Evolutionary conservation across 345 rosid genomes (phyloP).

Genomic region (Litchi chinensis): DNA sequence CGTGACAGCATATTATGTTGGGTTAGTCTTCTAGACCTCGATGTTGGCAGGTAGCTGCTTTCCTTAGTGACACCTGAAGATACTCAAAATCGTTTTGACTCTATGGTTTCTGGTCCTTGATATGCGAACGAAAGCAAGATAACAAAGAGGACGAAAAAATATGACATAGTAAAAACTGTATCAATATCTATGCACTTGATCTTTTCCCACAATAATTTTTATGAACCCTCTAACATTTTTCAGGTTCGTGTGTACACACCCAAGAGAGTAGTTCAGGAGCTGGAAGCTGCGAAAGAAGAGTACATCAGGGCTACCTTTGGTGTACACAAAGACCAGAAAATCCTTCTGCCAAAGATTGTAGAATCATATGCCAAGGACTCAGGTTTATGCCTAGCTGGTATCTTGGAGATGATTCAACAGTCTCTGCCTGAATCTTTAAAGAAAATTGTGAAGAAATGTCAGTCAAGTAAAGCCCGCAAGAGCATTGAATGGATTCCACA

Average conservation of each 20-base stretch:
- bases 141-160: background rate
- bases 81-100: no score
- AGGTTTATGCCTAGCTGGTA: conserved; percentile 52
- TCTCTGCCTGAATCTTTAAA: conserved; percentile 65
- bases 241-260: conserved; percentile 89
- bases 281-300: conserved; percentile 85
- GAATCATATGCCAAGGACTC: conserved; percentile 78
- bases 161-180: background rate
- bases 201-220: background rate
- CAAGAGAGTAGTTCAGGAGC: conserved; percentile 72
- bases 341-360: conserved; percentile 74
- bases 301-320: conserved; percentile 78
- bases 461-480: conserved; percentile 62
- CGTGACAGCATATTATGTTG: no score
- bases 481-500: conserved; percentile 88
- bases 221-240: conserved; percentile 5
- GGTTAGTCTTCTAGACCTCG: no score
- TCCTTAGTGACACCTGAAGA: background rate
- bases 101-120: background rate
- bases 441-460: conserved; percentile 55
- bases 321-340: conserved; percentile 68
- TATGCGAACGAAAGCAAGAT: background rate
- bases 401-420: conserved; percentile 67
- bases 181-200: background rate
- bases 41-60: no score